A percentile compares a stretch with the other conserved stretches of the same genome.
Evolutionary conservation across 371 early-diverging fungal species (phyloP).

Genomic region (Rhizopus sp.): DNA sequence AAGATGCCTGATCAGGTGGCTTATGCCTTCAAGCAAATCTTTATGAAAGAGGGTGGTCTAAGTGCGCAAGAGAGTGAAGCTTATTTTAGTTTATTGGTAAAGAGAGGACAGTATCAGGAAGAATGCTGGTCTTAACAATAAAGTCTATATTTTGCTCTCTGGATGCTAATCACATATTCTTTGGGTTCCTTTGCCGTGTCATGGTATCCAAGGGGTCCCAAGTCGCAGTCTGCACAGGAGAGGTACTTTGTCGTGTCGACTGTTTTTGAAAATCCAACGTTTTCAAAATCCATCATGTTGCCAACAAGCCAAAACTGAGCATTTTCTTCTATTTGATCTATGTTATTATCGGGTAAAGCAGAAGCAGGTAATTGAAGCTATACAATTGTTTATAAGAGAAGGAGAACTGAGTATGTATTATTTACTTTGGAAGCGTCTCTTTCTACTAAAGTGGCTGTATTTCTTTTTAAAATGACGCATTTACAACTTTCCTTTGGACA

Average conservation of each 20-base stretch:
- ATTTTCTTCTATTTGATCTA: slow-evolving; percentile 17
- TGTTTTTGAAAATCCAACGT: slow-evolving; percentile 76
- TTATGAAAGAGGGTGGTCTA: slow-evolving; percentile 58
- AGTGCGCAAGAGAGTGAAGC: slow-evolving; percentile 59
- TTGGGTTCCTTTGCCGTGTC: slow-evolving; percentile 36
- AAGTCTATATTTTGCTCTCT: slow-evolving; percentile 51
- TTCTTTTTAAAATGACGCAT: slow-evolving; percentile 41
- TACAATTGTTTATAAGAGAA: neutral
- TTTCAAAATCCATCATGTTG: slow-evolving; percentile 78
- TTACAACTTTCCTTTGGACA: slow-evolving; percentile 45
- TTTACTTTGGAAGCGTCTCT: slow-evolving; percentile 44
- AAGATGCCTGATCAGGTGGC: slow-evolving; percentile 85
- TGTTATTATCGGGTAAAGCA: slow-evolving; percentile 21
- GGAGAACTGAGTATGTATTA: neutral
- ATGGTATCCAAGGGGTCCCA: slow-evolving; percentile 78
- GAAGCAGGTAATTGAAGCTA: slow-evolving; percentile 33
- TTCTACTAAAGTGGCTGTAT: slow-evolving; percentile 38
- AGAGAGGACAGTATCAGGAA: slow-evolving; percentile 77
- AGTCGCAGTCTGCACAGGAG: slow-evolving; percentile 83
- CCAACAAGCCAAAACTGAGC: slow-evolving; percentile 58
- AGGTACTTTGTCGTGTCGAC: slow-evolving; percentile 63
- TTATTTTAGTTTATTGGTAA: slow-evolving; percentile 64
- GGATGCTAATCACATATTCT: slow-evolving; percentile 56
- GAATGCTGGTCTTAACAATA: slow-evolving; percentile 80
- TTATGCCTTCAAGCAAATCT: slow-evolving; percentile 68